Conservation (phyloP, 129 eudicot genomes). For the Flaveria sonorensis region DNA sequence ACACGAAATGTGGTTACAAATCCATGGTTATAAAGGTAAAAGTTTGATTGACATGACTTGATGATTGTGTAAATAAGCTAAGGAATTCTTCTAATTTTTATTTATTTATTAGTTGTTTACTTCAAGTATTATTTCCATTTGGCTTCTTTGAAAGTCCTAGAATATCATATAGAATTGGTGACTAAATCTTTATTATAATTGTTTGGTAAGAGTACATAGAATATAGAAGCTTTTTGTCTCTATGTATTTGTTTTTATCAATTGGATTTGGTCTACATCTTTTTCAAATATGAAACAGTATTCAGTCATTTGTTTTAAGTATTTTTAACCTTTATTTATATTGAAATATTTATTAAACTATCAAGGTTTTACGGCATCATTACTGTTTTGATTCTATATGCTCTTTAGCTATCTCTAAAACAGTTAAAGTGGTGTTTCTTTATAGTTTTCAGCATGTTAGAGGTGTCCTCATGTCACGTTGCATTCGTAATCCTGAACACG, state of each 20-base stretch:
- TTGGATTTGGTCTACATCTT: slow-evolving; percentile 26
- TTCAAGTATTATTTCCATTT: slow-evolving; percentile 13
- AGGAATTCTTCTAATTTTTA: no score
- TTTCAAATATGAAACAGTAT: slow-evolving; percentile 2
- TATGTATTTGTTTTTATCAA: slow-evolving; percentile 27
- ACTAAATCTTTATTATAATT: slow-evolving; percentile 28
- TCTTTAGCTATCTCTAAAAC: not conserved
- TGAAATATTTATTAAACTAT: not conserved
- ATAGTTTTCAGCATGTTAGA: not conserved
- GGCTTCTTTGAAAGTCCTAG: slow-evolving; percentile 18
- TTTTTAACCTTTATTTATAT: not conserved
- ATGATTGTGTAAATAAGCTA: no score
- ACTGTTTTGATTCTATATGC: not conserved
- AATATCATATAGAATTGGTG: slow-evolving; percentile 18
- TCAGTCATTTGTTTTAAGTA: not conserved
- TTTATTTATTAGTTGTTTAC: slow-evolving; percentile 21
- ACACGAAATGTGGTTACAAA: not conserved
- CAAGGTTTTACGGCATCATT: no score
- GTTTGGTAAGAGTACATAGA: slow-evolving; percentile 23
- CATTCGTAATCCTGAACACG: not conserved
- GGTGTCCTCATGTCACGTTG: no score
- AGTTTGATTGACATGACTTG: no score
- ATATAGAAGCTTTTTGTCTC: slow-evolving; percentile 15
- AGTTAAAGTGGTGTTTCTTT: not conserved
- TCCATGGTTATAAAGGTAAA: slow-evolving; percentile 1